Conservation (phyloP, 495 filamentous ascomycete genomes). For the Apodospora peruviana region DNA sequence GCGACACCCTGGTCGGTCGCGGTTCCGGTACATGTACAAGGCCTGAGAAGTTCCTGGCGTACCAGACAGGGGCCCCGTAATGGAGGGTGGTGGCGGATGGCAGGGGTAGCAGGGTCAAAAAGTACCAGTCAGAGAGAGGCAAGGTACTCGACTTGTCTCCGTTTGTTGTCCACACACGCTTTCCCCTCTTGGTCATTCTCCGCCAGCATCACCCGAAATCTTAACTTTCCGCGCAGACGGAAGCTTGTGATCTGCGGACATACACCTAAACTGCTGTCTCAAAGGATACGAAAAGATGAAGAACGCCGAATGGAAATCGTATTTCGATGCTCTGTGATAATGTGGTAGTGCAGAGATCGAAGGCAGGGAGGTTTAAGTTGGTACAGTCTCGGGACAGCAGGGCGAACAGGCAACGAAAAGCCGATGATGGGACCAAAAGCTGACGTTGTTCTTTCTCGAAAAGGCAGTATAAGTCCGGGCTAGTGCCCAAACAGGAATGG, state of each 20-base stretch:
- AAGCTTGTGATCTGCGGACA: no score
- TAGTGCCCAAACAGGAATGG: constrained; percentile 6
- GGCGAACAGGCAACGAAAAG: no score
- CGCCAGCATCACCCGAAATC: no score
- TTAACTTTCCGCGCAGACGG: no score
- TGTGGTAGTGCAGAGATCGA: no score
- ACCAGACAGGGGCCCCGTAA: constrained; percentile 19
- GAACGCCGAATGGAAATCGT: no score
- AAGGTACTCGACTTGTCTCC: neutral
- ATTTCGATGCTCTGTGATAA: no score
- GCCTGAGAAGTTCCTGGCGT: constrained; percentile 18
- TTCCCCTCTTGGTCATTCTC: neutral
- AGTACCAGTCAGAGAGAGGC: constrained; percentile 9
- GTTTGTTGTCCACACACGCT: neutral
- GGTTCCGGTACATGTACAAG: constrained; percentile 26
- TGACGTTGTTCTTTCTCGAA: constrained; percentile 1
- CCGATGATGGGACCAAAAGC: no score
- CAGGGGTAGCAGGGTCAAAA: constrained; percentile 6
- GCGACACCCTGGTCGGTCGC: constrained; percentile 12
- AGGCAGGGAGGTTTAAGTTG: no score
- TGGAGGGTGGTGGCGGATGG: constrained; percentile 13
- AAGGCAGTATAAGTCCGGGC: neutral
- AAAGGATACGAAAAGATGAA: no score
- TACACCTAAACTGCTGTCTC: no score
- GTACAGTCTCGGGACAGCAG: no score